phyloP scores from a whole-genome alignment of 352 stramenopile species.

The Phytophthora cactorum region DNA sequence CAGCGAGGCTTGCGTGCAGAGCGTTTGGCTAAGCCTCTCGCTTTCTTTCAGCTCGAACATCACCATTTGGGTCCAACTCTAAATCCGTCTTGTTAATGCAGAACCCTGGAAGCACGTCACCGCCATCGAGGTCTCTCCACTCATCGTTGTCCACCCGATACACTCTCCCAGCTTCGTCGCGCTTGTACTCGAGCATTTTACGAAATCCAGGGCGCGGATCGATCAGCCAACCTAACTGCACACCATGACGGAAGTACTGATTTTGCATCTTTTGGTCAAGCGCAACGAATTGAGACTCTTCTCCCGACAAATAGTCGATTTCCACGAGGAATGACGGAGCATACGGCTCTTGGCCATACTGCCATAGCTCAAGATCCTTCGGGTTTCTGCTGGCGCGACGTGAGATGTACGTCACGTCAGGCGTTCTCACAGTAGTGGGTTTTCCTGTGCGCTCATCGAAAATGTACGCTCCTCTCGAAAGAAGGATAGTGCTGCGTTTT shows the following conservation, averaged over 20 bases:
- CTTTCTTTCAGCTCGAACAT: not conserved
- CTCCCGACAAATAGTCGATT: constrained; percentile 20
- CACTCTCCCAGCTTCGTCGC: constrained; percentile 2
- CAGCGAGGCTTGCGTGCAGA: not conserved
- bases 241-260: constrained; percentile 23
- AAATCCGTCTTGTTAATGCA: not conserved
- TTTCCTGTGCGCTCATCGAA: constrained; percentile 6
- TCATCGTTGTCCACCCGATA: constrained; percentile 2
- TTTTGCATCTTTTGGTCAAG: constrained; percentile 21
- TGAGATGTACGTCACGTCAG: constrained; percentile 18
- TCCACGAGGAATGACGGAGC: constrained; percentile 19
- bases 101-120: constrained; percentile 20
- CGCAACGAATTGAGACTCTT: constrained; percentile 1
- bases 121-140: constrained; percentile 29
- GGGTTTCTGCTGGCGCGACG: constrained; percentile 4
- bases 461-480: constrained; percentile 15
- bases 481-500: not conserved
- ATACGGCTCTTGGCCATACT: constrained; percentile 7
- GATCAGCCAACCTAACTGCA: constrained; percentile 24
- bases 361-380: not conserved
- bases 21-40: not conserved
- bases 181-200: constrained; percentile 25
- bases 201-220: constrained; percentile 11
- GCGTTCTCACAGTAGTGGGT: constrained; percentile 15
- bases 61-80: constrained; percentile 3